Evolutionary conservation across 305 asterid genomes (phyloP).

Genomic region (Caryopteris hybrid): DNA sequence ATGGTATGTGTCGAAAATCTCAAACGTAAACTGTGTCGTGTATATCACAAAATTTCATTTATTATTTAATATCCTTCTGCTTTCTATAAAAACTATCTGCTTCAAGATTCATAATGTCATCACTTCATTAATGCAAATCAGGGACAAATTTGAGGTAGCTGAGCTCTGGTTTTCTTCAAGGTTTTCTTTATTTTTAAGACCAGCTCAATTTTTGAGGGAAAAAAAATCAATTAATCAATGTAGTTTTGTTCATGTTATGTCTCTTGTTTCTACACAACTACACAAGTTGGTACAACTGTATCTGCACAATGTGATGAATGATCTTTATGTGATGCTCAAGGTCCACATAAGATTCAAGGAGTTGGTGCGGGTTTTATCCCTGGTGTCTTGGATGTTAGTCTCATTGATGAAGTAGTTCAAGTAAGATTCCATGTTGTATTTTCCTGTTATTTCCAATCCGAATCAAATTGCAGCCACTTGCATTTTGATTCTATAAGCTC

Average conservation of each 20-base stretch:
- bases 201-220: too few species aligned
- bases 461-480: not conserved
- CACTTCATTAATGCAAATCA: not conserved
- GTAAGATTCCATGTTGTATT: constrained; percentile 36
- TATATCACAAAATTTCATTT: not conserved
- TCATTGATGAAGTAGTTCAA: constrained; percentile 85
- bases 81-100: not conserved
- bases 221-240: not conserved
- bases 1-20: not conserved
- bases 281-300: not conserved
- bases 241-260: not conserved
- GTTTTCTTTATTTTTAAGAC: too few species aligned
- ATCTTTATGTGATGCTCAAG: constrained; percentile 37
- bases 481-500: not conserved
- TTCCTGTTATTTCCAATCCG: not conserved
- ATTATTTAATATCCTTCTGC: not conserved
- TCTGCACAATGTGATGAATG: constrained; percentile 1
- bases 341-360: constrained; percentile 96
- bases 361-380: constrained; percentile 95
- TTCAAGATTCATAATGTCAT: not conserved
- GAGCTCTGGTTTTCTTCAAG: not conserved
- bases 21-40: not conserved
- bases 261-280: not conserved
- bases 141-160: not conserved
- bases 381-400: constrained; percentile 59